Percentiles rank a stretch among this genome's conserved stretches.
Conservation (phyloP, 805 yeast genomes). For the Hyphopichia homilentoma region DNA sequence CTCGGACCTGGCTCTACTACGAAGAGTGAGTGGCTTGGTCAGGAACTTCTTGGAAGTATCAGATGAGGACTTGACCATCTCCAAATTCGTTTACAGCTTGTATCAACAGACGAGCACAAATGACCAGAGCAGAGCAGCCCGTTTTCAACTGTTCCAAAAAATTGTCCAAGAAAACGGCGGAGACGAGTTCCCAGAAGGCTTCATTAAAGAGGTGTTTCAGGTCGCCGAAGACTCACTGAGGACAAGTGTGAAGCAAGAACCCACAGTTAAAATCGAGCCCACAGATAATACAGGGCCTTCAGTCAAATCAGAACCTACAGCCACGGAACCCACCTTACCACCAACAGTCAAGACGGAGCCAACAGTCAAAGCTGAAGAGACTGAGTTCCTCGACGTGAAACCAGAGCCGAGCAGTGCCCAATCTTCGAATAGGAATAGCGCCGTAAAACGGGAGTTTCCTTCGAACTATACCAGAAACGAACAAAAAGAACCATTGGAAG, state of each 20-base stretch:
- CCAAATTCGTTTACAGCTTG: constrained; percentile 25
- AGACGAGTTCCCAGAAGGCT: constrained; percentile 33
- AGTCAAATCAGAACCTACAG: constrained; percentile 3
- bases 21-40: no score
- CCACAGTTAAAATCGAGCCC: constrained; percentile 4
- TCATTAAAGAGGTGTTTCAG: constrained; percentile 19
- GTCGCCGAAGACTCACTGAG: constrained; percentile 6
- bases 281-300: constrained; percentile 1
- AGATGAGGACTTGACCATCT: constrained; percentile 21
- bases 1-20: no score
- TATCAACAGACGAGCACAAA: constrained; percentile 9
- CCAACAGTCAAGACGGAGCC: background rate
- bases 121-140: constrained; percentile 1
- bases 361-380: background rate
- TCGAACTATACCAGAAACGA: background rate
- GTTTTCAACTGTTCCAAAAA: constrained; percentile 3
- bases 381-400: background rate
- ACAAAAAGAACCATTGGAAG: constrained; percentile 18
- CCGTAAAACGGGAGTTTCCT: no score
- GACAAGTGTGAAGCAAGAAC: constrained; percentile 4
- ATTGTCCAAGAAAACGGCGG: constrained; percentile 34
- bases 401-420: background rate
- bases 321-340: background rate
- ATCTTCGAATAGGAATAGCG: background rate
- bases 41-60: constrained; percentile 13